A percentile compares a stretch with the other conserved stretches of the same genome.
Evolutionary conservation across 2,329 filamentous ascomycete genomes (phyloP).

Genomic region (Trichophyton mentagrophytes): DNA sequence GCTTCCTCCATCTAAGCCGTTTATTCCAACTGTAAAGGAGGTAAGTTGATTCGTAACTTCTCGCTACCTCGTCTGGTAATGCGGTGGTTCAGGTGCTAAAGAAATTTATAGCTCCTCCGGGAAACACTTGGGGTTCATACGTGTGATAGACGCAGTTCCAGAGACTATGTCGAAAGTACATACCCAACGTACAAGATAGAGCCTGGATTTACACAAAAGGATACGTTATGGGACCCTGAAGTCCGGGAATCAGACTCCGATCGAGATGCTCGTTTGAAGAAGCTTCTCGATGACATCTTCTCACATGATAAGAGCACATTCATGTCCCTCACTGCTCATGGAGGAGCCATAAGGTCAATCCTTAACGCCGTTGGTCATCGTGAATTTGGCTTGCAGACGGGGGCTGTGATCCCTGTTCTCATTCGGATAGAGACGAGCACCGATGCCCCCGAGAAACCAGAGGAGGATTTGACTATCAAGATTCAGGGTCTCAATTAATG

Average conservation of each 20-base stretch:
- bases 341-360: conserved; percentile 45
- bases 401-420: conserved; percentile 40
- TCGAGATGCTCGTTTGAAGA: conserved; percentile 35
- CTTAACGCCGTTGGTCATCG: conserved; percentile 36
- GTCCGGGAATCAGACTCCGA: conserved; percentile 38
- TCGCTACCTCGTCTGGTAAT: neutral
- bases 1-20: conserved; percentile 35
- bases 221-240: conserved; percentile 40
- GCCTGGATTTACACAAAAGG: conserved; percentile 40
- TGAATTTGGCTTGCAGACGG: conserved; percentile 36
- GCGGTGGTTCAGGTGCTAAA: neutral
- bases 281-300: conserved; percentile 44
- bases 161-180: conserved; percentile 34
- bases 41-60: conserved; percentile 16
- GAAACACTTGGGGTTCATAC: conserved; percentile 51
- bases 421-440: conserved; percentile 30
- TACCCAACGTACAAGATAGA: conserved; percentile 44
- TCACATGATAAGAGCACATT: conserved; percentile 34
- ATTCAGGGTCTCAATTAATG: neutral
- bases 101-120: conserved; percentile 33
- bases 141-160: conserved; percentile 44
- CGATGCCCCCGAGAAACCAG: neutral
- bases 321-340: conserved; percentile 46
- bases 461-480: neutral
- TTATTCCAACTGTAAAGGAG: conserved; percentile 46